These are phyloP conservation scores for Liriodendron chinense DNA, from an alignment of 164 flowering plant species.

Conservation along the genomic window DNA sequence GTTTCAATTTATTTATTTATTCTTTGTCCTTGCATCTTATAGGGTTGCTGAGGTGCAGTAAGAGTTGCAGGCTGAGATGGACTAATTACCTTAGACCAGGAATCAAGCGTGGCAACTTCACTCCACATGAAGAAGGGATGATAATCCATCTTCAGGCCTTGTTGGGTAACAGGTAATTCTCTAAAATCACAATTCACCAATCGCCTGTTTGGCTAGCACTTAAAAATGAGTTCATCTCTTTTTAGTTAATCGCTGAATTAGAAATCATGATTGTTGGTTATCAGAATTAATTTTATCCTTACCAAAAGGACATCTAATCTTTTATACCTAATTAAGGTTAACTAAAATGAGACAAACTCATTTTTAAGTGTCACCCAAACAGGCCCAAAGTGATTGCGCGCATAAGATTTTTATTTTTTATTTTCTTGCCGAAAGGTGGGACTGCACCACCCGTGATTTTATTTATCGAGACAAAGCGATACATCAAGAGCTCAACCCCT, in stretches of 20 bases:
- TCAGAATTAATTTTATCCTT: too few species aligned
- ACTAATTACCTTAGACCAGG: constrained; percentile 92
- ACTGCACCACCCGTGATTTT: too few species aligned
- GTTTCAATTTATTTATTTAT: not conserved
- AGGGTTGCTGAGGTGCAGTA: constrained; percentile 91
- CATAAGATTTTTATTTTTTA: too few species aligned
- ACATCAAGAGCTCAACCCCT: too few species aligned
- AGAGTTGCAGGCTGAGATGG: constrained; percentile 96
- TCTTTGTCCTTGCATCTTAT: not conserved
- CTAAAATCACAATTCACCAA: not conserved
- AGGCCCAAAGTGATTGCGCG: too few species aligned
- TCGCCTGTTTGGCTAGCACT: not conserved
- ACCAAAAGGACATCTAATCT: not conserved
- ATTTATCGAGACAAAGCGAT: too few species aligned
- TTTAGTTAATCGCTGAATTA: not conserved
- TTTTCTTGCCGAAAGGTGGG: too few species aligned
- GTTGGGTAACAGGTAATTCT: constrained; percentile 77
- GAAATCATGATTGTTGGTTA: not conserved
- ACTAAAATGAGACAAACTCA: not conserved
- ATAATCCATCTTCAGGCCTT: constrained; percentile 83
- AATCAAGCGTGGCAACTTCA: constrained; percentile 90
- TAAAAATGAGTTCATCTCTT: not conserved
- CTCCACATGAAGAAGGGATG: constrained; percentile 90
- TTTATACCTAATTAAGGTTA: not conserved
- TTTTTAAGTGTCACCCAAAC: too few species aligned